These are phyloP conservation scores for Didymella arachidicola DNA, from an alignment of 2,329 filamentous ascomycete genomes.

Conservation along the genomic window DNA sequence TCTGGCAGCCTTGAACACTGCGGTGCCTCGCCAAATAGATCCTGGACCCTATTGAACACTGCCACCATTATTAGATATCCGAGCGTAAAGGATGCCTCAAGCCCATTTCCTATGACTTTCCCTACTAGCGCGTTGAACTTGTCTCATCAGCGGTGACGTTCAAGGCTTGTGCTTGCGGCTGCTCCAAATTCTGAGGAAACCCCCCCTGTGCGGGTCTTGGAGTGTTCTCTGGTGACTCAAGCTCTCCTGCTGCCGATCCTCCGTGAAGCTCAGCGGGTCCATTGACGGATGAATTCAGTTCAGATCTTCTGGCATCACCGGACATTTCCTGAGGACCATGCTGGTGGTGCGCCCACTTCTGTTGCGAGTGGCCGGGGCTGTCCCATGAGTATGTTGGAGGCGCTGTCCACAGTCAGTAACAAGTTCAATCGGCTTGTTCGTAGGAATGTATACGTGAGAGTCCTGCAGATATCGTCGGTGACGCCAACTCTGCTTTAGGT, in stretches of 20 bases:
- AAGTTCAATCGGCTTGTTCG: not conserved
- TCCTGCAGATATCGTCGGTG: not conserved
- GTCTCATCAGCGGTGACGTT: not conserved
- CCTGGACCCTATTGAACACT: too few species aligned
- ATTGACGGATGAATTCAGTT: not conserved
- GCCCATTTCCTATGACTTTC: too few species aligned
- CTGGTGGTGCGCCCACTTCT: not conserved
- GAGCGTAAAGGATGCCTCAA: too few species aligned
- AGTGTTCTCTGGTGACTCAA: not conserved
- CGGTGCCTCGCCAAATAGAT: too few species aligned
- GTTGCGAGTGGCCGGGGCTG: not conserved
- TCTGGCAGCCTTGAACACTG: too few species aligned
- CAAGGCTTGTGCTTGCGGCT: not conserved
- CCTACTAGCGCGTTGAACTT: not conserved
- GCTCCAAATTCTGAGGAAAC: not conserved
- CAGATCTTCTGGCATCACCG: not conserved
- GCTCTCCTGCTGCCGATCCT: not conserved
- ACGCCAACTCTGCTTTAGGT: not conserved
- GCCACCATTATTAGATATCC: too few species aligned
- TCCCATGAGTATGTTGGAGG: not conserved
- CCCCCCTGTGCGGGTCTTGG: not conserved
- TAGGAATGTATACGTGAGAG: not conserved
- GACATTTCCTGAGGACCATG: not conserved
- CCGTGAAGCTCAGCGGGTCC: not conserved
- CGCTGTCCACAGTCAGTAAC: not conserved